Base-by-base conservation (phyloP, 2,329 filamentous ascomycete species). In the Alternaria gaisen region DNA sequence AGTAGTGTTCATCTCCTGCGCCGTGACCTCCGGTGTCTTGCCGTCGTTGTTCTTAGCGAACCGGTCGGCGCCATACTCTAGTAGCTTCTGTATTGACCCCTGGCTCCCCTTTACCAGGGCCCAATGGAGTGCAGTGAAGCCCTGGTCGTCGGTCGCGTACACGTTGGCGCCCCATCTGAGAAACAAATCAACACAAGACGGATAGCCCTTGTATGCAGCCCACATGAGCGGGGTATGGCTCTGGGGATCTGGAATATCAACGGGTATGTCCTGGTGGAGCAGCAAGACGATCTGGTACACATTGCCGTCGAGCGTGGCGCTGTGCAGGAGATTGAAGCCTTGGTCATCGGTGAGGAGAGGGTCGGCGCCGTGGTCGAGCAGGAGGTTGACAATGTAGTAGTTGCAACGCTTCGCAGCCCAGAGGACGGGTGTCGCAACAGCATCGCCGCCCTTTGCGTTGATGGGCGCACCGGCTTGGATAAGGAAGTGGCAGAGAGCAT, bases 161-260 rank as follows among this genome's bases (percentile, higher is more conserved):
- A 97, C 93, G 75, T 93, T 95, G 38, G 95, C 95, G 54, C 95
- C 96, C 93, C 95, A 99, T 69, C 93, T 89, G 60, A 99, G 82
- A 67, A 97, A 94, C 43, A 98, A 80, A 75, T 98, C 95, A 48
- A 98, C 94, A 71, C 93, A 97, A 47, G 91, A 89, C 0, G 94
- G 92, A 76, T 90, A 97, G 36, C 96, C 95, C 80, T 99, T 99
- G 83, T 99, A 99, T 16, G 94, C 94, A 18, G 95, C 93, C 95
- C 95, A 99, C 95, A 99, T 99, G 63, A 99, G 85, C 62, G 90
- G 91, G 1, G 95, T 98, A 79, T 99, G 96, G 6, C 94, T 93
- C 76, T 93, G 94, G 52, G 88, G 88, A 80, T 99, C 95, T 54
- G 90, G 85, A 6, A 95, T 91, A 76, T 99, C 95, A 63, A 99